Base-by-base conservation (phyloP, 352 stramenopile genomes). In the Ophiocytium majus region DNA sequence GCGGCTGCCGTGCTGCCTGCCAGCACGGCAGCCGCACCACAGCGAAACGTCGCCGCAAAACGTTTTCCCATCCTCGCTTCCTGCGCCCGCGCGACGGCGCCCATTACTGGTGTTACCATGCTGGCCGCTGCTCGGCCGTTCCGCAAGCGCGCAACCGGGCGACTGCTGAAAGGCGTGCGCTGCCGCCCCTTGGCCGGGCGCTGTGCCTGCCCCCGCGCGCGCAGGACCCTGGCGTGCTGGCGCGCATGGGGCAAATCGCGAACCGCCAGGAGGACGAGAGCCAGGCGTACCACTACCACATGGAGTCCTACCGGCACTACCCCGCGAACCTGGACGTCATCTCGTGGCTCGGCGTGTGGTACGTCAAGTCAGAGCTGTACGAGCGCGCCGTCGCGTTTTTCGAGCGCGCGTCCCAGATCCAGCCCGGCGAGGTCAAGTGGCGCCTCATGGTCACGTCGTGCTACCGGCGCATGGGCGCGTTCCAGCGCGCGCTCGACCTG, bases 331-430 rank as follows among this genome's bases (percentile, higher is more conserved):
- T 98, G 33, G 95, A 98, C 86, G 95, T 98, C 57, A 98, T 98
- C 80, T 96, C 92, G 10, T 98, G 94, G 95, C 93, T 99, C 63
- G 96, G 95, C 23, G 94, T 98, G 23, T 98, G 95, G 95, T 98
- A 97, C 85, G 95, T 98, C 83, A 98, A 98, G 89, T 95, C 93
- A 49, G 95, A 98, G 85, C 91, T 98, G 86, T 98, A 98, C 88
- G 95, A 98, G 86, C 98, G 97, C 87, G 95, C 94, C 10, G 97
- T 98, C 75, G 91, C 96, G 75, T 99, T 98, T 88, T 99, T 99
- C 82, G 92, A 98, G 86, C 92, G 94, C 33, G 96, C 96, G 80
- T 93, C 93, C 63, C 92, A 98, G 82, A 97, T 98, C 76, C 93
- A 98, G 82, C 95, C 96, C 17, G 95, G 91, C 33, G 95, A 98